Evolutionary conservation across 2,329 filamentous ascomycete species (phyloP), one percentile per base, ranked within the genome.

Genomic region (Verticillium nonalfalfae): DNA sequence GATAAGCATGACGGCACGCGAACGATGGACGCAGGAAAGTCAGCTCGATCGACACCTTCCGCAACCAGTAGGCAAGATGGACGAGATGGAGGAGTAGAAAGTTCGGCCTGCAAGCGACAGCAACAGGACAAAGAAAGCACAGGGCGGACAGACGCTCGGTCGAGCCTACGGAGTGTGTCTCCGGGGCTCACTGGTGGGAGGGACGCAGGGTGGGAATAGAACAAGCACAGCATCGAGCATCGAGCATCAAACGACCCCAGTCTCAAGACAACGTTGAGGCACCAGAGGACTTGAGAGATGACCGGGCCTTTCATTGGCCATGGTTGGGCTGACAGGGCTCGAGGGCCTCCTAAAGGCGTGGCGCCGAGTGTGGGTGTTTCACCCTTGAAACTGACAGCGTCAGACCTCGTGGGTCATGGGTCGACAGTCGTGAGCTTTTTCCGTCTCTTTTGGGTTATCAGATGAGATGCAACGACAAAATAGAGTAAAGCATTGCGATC

Each of bases 51-150:
- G 45, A 52, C 21, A 11, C 45, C 45, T 52, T 52, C 45, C 45
- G 45, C 21, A 52, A 59, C 61, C 60, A 61, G 56, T 62, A 59
- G 61, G 62, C 60, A 59, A 59, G 54, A 65, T 59, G 59, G 58
- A 63, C 60, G 56, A 59, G 59, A 62, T 64, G 62, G 60, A 64
- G 56, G 61, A 60, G 60, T 60, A 31, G 60, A 61, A 59, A 57
- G 50, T n/a, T 26, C 26, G 58, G 58, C 45, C 45, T 21, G 45
- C 18, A 52, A 21, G 11, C 45, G 21, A 13, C 18, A 13, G 45
- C 45, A 52, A 13, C 18, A 5, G 45, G 5, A 52, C n/a, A 10
- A 13, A 52, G 18, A 18, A 21, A 26, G 45, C 45, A 52, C 45
- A 52, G n/a, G 26, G 45, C 45, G 45, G 40, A 18, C n/a, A n/a